Evolutionary conservation across 371 early-diverging fungal species (phyloP).

Genomic region (Apophysomyces sp.): DNA sequence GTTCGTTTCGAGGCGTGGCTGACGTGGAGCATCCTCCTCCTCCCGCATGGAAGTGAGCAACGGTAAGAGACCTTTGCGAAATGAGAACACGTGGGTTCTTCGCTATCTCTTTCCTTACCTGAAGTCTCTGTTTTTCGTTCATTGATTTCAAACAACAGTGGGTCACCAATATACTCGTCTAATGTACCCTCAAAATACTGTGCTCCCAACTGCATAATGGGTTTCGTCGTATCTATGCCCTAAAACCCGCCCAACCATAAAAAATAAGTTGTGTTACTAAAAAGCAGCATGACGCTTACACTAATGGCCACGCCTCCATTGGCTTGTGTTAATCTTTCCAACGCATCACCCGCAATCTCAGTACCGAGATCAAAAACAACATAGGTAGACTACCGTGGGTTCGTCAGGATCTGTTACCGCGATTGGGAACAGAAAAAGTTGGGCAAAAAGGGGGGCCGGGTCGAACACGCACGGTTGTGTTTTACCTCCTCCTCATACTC

Average conservation of each 20-base stretch:
- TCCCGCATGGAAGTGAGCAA: constrained; percentile 6
- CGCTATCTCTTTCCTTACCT: not conserved
- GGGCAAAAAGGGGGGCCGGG: not conserved
- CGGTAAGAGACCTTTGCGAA: not conserved
- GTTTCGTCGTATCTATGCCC: not conserved
- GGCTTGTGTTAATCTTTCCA: not conserved
- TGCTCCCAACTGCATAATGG: not conserved
- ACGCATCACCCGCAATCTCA: not conserved
- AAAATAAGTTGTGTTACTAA: too few species aligned
- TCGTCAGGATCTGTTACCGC: not conserved
- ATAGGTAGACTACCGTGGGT: not conserved
- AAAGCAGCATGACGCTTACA: not conserved
- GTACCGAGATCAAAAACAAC: not conserved
- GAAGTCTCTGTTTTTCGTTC: not conserved
- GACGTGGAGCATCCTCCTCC: constrained; percentile 15
- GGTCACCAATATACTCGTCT: constrained; percentile 1
- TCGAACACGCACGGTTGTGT: not conserved
- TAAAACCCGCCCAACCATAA: too few species aligned
- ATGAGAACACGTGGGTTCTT: not conserved
- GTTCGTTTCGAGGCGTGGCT: not conserved
- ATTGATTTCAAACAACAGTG: constrained; percentile 6
- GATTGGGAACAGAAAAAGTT: not conserved
- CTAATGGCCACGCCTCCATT: not conserved
- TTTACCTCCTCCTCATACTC: not conserved
- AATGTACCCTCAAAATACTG: not conserved